Evolutionary conservation across 495 filamentous ascomycete species (phyloP).

Genomic region (Jackrogersella minutella): DNA sequence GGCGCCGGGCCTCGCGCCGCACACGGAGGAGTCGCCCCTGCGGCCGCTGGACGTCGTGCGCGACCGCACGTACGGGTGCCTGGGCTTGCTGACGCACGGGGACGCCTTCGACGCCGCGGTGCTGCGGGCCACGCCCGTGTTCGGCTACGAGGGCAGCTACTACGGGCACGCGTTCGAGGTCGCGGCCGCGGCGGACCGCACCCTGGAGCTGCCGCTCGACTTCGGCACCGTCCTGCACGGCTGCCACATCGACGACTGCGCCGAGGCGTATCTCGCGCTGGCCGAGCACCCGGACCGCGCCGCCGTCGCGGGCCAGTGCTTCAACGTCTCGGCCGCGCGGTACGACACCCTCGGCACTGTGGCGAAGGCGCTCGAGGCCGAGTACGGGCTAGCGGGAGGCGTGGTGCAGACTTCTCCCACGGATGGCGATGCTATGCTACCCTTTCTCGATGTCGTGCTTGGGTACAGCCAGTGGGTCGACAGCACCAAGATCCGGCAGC

Average conservation of each 20-base stretch:
- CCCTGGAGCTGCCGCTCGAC: slow-evolving; percentile 41
- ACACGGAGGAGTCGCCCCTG: slow-evolving; percentile 49
- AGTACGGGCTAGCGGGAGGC: slow-evolving; percentile 47
- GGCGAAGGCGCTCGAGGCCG: slow-evolving; percentile 43
- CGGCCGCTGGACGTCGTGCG: slow-evolving; percentile 21
- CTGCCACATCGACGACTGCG: slow-evolving; percentile 56
- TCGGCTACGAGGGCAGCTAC: slow-evolving; percentile 50
- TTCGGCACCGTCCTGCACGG: slow-evolving; percentile 50
- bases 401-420: slow-evolving; percentile 13
- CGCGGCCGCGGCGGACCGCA: slow-evolving; percentile 24
- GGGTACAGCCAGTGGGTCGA: slow-evolving; percentile 53
- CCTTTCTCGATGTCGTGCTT: slow-evolving; percentile 30
- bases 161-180: slow-evolving; percentile 47
- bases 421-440: neutral
- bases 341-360: slow-evolving; percentile 53
- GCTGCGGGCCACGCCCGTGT: slow-evolving; percentile 50
- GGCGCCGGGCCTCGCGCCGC: slow-evolving; percentile 41
- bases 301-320: slow-evolving; percentile 45
- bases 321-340: slow-evolving; percentile 49
- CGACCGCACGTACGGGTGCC: slow-evolving; percentile 26
- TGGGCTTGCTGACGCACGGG: slow-evolving; percentile 39
- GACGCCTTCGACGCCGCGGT: slow-evolving; percentile 52
- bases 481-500: slow-evolving; percentile 49
- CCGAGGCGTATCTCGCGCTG: slow-evolving; percentile 52
- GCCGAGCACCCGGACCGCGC: slow-evolving; percentile 40